Evolutionary conservation across 176 grass and related monocot species (phyloP).

Genomic region (Metroxylon sagu): DNA sequence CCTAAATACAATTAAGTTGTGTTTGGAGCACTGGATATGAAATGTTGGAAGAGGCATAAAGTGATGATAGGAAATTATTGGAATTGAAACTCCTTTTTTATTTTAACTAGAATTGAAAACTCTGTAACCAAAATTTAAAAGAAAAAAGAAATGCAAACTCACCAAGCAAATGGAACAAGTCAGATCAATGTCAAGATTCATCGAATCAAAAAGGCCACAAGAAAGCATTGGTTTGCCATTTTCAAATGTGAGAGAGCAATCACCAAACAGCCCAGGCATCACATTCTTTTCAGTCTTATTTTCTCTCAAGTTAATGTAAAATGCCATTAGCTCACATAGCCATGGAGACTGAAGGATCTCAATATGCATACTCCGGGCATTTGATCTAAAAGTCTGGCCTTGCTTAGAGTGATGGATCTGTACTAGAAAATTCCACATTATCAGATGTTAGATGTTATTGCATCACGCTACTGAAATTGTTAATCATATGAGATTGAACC

Average conservation of each 20-base stretch:
- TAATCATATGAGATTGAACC: too few species aligned
- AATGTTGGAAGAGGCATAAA: too few species aligned
- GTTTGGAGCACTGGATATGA: too few species aligned
- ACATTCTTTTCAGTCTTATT: constrained; percentile 30
- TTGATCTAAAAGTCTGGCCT: constrained; percentile 76
- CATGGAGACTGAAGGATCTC: constrained; percentile 94
- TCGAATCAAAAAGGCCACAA: constrained; percentile 58
- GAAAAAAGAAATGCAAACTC: constrained; percentile 8
- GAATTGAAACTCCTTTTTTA: too few species aligned
- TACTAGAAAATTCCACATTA: background rate
- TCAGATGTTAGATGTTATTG: background rate
- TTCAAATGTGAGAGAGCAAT: constrained; percentile 57
- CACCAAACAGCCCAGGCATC: constrained; percentile 50
- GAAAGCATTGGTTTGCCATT: constrained; percentile 62
- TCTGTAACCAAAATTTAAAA: too few species aligned
- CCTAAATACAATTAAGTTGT: too few species aligned
- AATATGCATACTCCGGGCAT: constrained; percentile 74
- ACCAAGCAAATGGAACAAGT: constrained; percentile 95
- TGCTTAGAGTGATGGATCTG: constrained; percentile 92
- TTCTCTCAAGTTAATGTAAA: constrained; percentile 76
- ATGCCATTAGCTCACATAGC: constrained; percentile 76
- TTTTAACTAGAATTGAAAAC: too few species aligned
- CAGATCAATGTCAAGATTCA: constrained; percentile 67
- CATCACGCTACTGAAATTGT: too few species aligned
- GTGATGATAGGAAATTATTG: too few species aligned